Evolutionary conservation across 192 early-diverging fungal species (phyloP).

Genomic region (Funneliformis geosporum): DNA sequence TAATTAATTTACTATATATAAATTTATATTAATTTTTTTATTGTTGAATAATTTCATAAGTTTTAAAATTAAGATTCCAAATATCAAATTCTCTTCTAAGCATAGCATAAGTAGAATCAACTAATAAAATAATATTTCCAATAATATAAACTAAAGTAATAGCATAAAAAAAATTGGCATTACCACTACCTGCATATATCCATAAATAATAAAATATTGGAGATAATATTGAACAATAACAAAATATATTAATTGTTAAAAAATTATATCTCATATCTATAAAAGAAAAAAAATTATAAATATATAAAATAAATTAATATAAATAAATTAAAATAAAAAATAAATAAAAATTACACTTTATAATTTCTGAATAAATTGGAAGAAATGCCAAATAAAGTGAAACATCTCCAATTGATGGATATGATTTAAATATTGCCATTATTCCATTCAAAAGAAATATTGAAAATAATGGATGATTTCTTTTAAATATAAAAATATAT

Average conservation of each 20-base stretch:
- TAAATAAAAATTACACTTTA: conserved; percentile 71
- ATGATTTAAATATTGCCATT: conserved; percentile 88
- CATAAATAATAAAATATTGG: conserved; percentile 94
- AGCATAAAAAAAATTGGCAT: conserved; percentile 98
- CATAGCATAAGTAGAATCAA: conserved; percentile 81
- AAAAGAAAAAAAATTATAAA: neutral
- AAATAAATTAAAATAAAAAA: neutral
- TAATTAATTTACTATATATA: too few relatives aligned
- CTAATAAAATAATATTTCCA: conserved; percentile 81
- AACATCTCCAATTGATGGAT: conserved; percentile 88
- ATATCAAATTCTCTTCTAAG: conserved; percentile 79
- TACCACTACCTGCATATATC: conserved; percentile 94
- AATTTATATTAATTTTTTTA: neutral
- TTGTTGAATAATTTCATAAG: conserved; percentile 29
- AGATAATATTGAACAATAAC: conserved; percentile 75
- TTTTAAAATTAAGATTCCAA: conserved; percentile 16
- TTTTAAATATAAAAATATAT: conserved; percentile 36
- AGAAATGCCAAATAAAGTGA: conserved; percentile 81
- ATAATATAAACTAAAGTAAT: conserved; percentile 91
- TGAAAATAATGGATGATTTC: conserved; percentile 79
- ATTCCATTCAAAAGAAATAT: conserved; percentile 70
- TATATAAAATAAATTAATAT: neutral
- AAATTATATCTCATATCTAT: conserved; percentile 83
- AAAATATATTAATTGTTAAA: conserved; percentile 66
- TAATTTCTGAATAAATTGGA: conserved; percentile 77